Conservation (phyloP, 73 alveolate species). For the Paraurostyla sp. region DNA sequence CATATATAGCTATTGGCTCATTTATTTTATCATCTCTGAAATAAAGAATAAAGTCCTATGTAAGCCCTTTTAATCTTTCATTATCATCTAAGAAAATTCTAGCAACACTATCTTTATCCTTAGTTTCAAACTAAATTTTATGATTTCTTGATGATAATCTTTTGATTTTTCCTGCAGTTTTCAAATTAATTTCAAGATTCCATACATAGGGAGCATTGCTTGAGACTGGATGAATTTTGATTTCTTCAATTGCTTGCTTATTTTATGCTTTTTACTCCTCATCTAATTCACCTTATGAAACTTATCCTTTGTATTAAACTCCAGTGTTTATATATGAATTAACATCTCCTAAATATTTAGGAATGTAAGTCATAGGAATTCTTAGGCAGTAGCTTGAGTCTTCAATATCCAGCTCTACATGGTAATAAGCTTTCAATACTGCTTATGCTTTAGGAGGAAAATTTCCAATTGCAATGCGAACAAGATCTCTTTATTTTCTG, state of each 20-base stretch:
- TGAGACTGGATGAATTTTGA: not conserved
- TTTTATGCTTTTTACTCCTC: not conserved
- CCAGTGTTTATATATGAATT: not conserved
- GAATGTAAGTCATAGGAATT: slow-evolving; percentile 44
- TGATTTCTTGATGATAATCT: slow-evolving; percentile 25
- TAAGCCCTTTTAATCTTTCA: not conserved
- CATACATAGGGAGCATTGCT: not conserved
- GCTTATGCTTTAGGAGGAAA: slow-evolving; percentile 63
- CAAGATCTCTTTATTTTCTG: slow-evolving; percentile 44
- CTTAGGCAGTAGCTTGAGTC: slow-evolving; percentile 63
- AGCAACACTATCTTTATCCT: slow-evolving; percentile 1
- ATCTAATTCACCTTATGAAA: not conserved
- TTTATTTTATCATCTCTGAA: slow-evolving; percentile 18
- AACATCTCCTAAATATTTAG: slow-evolving; percentile 43
- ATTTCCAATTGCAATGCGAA: slow-evolving; percentile 69
- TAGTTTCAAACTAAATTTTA: not conserved
- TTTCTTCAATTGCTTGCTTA: not conserved
- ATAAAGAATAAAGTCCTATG: slow-evolving; percentile 5
- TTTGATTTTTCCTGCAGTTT: slow-evolving; percentile 4
- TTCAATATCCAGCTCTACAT: slow-evolving; percentile 51
- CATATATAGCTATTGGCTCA: not conserved
- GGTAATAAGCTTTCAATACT: not conserved
- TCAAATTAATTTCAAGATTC: not conserved
- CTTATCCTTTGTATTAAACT: not conserved
- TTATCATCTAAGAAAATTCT: not conserved